Percentiles rank a stretch among this genome's conserved stretches.
phyloP scores from a whole-genome alignment of 169 alveolate species.

The Eimeria maxima region DNA sequence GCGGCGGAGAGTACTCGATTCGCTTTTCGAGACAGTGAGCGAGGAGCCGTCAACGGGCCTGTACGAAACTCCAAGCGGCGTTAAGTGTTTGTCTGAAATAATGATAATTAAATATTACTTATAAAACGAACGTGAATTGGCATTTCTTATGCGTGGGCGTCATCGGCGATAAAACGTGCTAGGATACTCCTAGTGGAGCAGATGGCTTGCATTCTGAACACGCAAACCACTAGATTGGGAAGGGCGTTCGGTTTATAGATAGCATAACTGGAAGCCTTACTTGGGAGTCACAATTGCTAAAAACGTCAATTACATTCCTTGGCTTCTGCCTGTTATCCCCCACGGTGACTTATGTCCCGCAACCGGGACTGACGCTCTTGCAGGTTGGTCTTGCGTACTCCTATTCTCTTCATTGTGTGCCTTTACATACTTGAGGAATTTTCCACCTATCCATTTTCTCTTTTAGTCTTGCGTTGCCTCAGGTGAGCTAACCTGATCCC shows the following conservation, averaged over 20 bases:
- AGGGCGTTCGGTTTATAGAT: background rate
- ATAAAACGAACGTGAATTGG: background rate
- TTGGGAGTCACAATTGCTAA: background rate
- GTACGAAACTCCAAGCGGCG: background rate
- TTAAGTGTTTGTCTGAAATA: background rate
- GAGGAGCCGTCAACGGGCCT: background rate
- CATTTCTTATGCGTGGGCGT: background rate
- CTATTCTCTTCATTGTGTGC: too few species aligned
- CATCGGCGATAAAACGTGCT: background rate
- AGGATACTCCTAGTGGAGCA: background rate
- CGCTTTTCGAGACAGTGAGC: slow-evolving; percentile 28
- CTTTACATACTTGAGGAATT: too few species aligned
- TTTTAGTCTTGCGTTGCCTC: too few species aligned
- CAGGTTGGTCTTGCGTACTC: too few species aligned
- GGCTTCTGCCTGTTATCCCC: too few species aligned
- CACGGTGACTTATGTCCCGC: too few species aligned
- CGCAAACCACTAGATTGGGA: background rate
- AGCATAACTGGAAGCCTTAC: background rate
- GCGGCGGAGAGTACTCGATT: slow-evolving; percentile 32
- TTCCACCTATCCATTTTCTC: too few species aligned
- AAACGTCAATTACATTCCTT: too few species aligned
- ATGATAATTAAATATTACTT: background rate
- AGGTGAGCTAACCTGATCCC: too few species aligned
- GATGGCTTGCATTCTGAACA: background rate
- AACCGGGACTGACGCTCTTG: too few species aligned